A percentile compares a stretch with the other conserved stretches of the same genome.
phyloP scores from a whole-genome alignment of 139 green algal species.

The Diplosphaera chodatii region DNA sequence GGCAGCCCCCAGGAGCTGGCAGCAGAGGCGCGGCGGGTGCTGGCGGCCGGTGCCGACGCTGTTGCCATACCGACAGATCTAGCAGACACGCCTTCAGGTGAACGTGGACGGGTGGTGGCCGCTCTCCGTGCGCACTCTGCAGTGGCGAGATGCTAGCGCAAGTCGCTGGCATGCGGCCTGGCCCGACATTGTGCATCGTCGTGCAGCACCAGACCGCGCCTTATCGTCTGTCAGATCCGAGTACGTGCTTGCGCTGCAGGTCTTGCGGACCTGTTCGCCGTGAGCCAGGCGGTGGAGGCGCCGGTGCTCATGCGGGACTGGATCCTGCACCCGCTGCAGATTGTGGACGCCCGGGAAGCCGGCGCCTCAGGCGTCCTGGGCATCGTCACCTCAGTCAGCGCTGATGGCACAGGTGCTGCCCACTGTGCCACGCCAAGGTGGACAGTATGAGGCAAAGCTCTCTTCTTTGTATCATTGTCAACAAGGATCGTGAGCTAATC shows the following conservation, averaged over 20 bases:
- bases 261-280: constrained; percentile 35
- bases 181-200: too few species aligned
- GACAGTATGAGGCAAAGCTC: too few species aligned
- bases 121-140: too few species aligned
- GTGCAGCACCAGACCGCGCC: too few species aligned
- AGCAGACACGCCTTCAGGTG: constrained; percentile 43
- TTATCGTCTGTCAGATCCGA: too few species aligned
- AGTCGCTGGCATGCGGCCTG: too few species aligned
- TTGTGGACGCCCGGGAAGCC: constrained; percentile 69
- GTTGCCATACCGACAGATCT: constrained; percentile 56
- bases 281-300: constrained; percentile 42
- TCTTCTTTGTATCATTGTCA: too few species aligned
- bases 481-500: too few species aligned
- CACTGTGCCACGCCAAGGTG: too few species aligned
- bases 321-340: constrained; percentile 72
- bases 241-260: neutral
- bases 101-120: too few species aligned
- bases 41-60: constrained; percentile 49
- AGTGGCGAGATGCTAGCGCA: too few species aligned
- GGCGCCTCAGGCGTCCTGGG: constrained; percentile 67
- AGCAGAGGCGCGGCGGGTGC: constrained; percentile 5
- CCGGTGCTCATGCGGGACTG: constrained; percentile 67
- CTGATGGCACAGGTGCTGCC: constrained; percentile 26
- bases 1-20: constrained; percentile 26
- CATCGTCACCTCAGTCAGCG: constrained; percentile 40